phyloP scores from a whole-genome alignment of 2,329 filamentous ascomycete species.

The Phoma sp. region DNA sequence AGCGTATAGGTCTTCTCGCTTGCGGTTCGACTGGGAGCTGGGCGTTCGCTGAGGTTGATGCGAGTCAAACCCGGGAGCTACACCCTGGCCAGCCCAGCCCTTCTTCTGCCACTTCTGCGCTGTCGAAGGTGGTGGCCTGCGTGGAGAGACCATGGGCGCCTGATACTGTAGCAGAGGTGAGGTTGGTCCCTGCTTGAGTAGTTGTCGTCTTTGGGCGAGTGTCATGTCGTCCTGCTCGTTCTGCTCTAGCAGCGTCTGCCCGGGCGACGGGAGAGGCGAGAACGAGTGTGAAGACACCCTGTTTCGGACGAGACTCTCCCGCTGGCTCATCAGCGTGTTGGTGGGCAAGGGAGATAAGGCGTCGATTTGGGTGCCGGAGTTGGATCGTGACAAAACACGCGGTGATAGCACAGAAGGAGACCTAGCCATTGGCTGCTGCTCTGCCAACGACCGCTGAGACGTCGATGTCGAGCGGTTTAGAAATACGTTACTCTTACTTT shows the following conservation, averaged over 20 bases:
- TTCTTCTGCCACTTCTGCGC: conserved; percentile 43
- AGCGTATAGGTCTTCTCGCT: conserved; percentile 44
- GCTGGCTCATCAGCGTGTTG: conserved; percentile 61
- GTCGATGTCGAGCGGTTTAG: conserved; percentile 31
- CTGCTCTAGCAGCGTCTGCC: conserved; percentile 33
- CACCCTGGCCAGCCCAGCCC: conserved; percentile 28
- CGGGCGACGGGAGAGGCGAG: conserved; percentile 36
- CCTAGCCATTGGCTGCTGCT: conserved; percentile 23
- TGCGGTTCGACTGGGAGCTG: conserved; percentile 34
- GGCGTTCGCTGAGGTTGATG: conserved; percentile 45
- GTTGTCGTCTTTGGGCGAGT: conserved; percentile 65
- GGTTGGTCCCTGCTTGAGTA: conserved; percentile 42
- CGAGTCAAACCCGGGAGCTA: conserved; percentile 44
- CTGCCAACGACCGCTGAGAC: conserved; percentile 27
- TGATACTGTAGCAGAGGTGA: conserved; percentile 21
- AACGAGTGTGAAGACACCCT: conserved; percentile 49
- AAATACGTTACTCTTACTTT: conserved; percentile 27
- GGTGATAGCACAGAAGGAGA: conserved; percentile 26
- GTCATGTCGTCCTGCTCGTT: conserved; percentile 69
- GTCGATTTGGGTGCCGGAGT: conserved; percentile 22
- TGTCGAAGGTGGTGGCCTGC: conserved; percentile 30
- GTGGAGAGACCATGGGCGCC: conserved; percentile 18
- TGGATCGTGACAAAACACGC: conserved; percentile 29
- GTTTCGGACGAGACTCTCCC: conserved; percentile 59
- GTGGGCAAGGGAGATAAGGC: conserved; percentile 36